Evolutionary conservation across 495 filamentous ascomycete species (phyloP), one percentile per base, ranked within the genome.

Genomic region (Thozetella sp.): DNA sequence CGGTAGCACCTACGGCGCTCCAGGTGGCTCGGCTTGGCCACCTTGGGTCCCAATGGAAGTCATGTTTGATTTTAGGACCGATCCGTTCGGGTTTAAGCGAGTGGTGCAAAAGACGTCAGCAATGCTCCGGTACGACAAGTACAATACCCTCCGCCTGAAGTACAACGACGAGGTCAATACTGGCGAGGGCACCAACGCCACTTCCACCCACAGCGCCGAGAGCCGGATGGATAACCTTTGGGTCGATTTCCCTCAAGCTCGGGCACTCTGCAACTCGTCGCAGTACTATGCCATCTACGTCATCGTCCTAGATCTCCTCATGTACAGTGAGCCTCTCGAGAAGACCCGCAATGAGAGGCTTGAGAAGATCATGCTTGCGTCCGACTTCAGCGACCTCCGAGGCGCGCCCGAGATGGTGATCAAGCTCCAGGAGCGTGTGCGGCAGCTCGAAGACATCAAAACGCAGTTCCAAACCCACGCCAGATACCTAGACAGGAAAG

Each of bases 361-460:
- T 11, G 95, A 99, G 72, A 97, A 96, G 80, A 99, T 99, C 67
- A 97, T 99, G 91, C 87, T 98, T 23, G 95, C 93, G n/a, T 98
- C 96, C 13, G 95, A 99, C 77, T 99, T 99, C 72, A 99, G 95
- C 73, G 94, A 99, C 67, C 82, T 99, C 26, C 86, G 91, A 43
- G 95, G 95, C 27, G 91, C 93, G 3, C 93, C 96, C 0, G 93
- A 97, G 72, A 93, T 96, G 89, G 93, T 98, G 22, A 88, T 88
- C 65, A 89, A 86, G 67, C 81, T 99, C 17, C 95, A 99, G 69
- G 88, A 93, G 62, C 87, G 93, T 19, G 96, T 98, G 58, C 86
- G 93, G 37, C 94, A 97, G 67, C 81, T 99, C 1, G 93, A 97
- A 67, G 96, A 99, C 62, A 96, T 99, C 79, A 99, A 98, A 70